Evolutionary conservation across 805 yeast species (phyloP), one percentile per base, ranked within the genome.

Genomic region (Lipomyces japonicus): DNA sequence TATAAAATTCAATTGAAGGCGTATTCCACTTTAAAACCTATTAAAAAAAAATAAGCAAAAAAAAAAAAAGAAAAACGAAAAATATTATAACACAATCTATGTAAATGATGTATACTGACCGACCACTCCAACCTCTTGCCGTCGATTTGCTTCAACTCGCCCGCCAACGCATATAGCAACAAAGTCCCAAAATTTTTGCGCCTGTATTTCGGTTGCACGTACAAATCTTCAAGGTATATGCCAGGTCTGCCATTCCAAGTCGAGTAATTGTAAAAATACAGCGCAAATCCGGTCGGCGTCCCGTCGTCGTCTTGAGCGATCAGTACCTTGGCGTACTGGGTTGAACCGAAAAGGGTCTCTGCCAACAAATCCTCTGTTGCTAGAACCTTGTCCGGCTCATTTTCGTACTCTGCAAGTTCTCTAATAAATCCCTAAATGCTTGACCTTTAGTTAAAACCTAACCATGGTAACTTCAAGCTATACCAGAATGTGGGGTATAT

Each of bases 251-350:
- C 60, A 25, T 51, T 55, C 60, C 60, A 57, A 2, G 60, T 57
- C 25, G 60, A 55, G 39, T 55, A 57, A 44, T 57, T 57, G 34
- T 47, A 51, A 34, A 57, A 57, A 43, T 56, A 57, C 25, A 57
- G 51, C 16, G 60, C 60, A 36, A 57, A 47, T 2, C 60, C 75
- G 61, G 56, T 63, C 65, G 28, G 78, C 2, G 46, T 23, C 12
- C 52, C 53, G 36, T 54, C 58, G 12, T 36, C 45, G 18, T 58
- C 54, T 39, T 54, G 46, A 9, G 58, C 58, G 24, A 54, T 54
- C 31, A 51, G 32, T 19, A 52, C 56, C 18, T 34, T 36, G 18
- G 58, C 58, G 31, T 47, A 54, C 2, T 53, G 57, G 5, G 32
- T 22, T 3, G 46, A 35, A n/a, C 56, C 50, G 31, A 54, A 54